These are phyloP conservation scores for Thielaviopsis ethacetica DNA, from an alignment of 2,329 filamentous ascomycete species.

Conservation along the genomic window DNA sequence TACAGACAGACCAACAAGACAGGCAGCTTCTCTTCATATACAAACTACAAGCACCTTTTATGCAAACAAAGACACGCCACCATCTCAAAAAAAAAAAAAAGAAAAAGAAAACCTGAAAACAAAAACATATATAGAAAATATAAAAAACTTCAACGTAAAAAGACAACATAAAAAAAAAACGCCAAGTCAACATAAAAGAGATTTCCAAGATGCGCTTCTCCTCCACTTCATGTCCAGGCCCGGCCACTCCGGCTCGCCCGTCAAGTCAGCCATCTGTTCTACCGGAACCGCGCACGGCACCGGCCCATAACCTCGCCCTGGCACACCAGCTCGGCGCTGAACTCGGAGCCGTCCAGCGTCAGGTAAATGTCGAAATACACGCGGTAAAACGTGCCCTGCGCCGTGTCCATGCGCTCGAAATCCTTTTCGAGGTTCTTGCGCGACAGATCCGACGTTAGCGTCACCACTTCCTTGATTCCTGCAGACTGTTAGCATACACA, in stretches of 20 bases:
- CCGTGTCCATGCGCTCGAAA: constrained; percentile 98
- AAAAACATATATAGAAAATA: constrained; percentile 1
- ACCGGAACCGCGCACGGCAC: constrained; percentile 78
- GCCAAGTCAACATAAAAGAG: constrained; percentile 1
- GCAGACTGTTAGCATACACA: constrained; percentile 4
- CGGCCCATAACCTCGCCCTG: constrained; percentile 98
- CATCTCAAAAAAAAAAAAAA: neutral
- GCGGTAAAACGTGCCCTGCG: constrained; percentile 89
- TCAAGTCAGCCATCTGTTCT: constrained; percentile 15
- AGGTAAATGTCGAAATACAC: constrained; percentile 70
- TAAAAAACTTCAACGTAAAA: neutral
- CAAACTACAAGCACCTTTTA: no score
- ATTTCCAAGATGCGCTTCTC: neutral
- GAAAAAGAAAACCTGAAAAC: neutral
- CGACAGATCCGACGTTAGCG: constrained; percentile 87
- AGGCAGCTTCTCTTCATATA: no score
- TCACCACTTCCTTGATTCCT: constrained; percentile 99
- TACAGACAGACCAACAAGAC: no score
- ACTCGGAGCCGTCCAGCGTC: constrained; percentile 91
- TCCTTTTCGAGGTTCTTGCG: constrained; percentile 98
- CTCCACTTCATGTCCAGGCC: neutral
- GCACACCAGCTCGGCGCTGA: constrained; percentile 96
- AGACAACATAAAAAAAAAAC: neutral
- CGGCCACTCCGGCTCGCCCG: no score
- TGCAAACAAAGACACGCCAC: no score